These are phyloP conservation scores for Eucalyptus coolabah DNA, from an alignment of 345 rosid genomes.

Conservation along the genomic window DNA sequence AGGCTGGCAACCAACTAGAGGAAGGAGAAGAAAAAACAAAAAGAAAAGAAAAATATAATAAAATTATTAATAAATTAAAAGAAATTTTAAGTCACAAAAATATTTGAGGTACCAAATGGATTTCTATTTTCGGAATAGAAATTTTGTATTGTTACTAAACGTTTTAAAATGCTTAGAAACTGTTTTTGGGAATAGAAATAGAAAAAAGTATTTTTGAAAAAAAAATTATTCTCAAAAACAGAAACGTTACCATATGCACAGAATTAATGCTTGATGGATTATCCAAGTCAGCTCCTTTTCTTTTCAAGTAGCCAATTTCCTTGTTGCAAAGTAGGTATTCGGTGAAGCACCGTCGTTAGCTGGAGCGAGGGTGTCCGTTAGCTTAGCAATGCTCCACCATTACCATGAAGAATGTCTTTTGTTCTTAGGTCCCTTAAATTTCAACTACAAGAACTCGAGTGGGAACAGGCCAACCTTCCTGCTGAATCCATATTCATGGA, in stretches of 20 bases:
- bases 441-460: slow-evolving; percentile 2
- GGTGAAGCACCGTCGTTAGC: not conserved
- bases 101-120: no score
- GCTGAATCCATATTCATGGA: slow-evolving; percentile 15
- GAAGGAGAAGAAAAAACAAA: no score
- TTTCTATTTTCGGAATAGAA: rapidly evolving
- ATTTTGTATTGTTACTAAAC: no score
- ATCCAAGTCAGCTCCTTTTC: not conserved
- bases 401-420: not conserved
- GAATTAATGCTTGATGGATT: not conserved
- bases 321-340: not conserved
- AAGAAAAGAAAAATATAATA: no score
- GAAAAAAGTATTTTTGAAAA: no score
- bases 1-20: no score
- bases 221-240: no score
- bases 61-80: no score
- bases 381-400: not conserved
- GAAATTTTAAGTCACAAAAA: no score
- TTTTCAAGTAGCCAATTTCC: not conserved
- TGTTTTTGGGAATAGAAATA: rapidly evolving
- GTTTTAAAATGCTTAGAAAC: no score
- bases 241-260: rapidly evolving
- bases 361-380: not conserved
- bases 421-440: slow-evolving; percentile 12
- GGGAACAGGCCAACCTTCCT: not conserved